Evolutionary conservation across 306 rosid species (phyloP), one percentile per base, ranked within the genome.

Genomic region (Hippophae tibetana): DNA sequence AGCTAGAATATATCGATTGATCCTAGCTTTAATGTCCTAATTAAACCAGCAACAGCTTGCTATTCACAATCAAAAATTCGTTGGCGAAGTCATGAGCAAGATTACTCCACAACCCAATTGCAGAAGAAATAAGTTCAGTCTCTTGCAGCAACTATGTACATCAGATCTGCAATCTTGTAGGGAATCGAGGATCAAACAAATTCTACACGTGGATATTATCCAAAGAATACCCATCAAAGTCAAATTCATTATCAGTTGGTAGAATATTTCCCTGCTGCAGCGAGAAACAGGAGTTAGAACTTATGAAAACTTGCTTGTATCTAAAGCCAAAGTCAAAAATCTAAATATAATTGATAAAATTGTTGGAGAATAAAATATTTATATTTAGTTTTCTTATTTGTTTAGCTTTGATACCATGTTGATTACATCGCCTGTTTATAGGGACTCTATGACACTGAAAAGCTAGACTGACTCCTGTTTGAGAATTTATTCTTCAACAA

Each of bases 191-290:
- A 63, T 47, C 58, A 48, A 57, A 60, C 55, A 52, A 31, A 40
- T 56, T 73, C 87, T 92, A 87, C 61, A 85, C 96, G 43, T 89
- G 84, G 72, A 88, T 83, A 72, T 83, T 85, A 63, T 87, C 96
- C 64, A 87, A 67, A 67, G 89, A 79, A 84, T 78, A 88, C 47
- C 95, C 99, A 50, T 86, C 96, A 41, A 88, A 86, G 47, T 89
- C 97, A 31, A 78, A 84, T 73, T 93, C 95, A 60, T 68, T 85
- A 67, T 92, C 95, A 6, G 84, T 50, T 26, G 71, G 65, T 68
- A 70, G 81, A 54, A 84, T 72, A 65, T 82, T 84, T 79, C 81
- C 96, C 61, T 88, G 97, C 95, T 88, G 99, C 71, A 54, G 70
- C 38, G 1, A 0, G 58, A 69, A 62, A 42, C 70, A 58, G 42